Evolutionary conservation across 1,139 yeast genomes (phyloP), one percentile per base, ranked within the genome.

Genomic region (Hyphopichia burtonii): DNA sequence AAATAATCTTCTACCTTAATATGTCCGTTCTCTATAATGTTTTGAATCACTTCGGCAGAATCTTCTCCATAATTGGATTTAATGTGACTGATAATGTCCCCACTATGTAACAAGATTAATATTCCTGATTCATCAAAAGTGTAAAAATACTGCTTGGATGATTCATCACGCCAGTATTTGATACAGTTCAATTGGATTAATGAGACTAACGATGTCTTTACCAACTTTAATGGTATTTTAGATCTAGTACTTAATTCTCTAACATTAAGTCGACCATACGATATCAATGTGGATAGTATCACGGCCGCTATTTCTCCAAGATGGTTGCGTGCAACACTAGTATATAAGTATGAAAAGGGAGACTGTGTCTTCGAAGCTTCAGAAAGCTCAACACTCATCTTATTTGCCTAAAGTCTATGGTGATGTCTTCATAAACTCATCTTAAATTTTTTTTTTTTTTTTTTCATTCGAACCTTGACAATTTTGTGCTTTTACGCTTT

Each of bases 1-100:
- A 85, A 47, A 54, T 82, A 87, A 48, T 87, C 91, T 2, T 68
- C 64, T 2, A 82, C 66, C 15, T 82, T 74, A 42, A 90, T 61
- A 51, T 84, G 85, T 78, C 98, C 67, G 72, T 72, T 40, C 71
- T 76, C 53, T 73, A 69, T 52, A 39, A 90, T 69, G 53, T 86
- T 88, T 54, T 86, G 90, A n/a, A 87, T 71, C 31, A 89, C 78
- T 47, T 83, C 83, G 0, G 91, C 86, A 23, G 78, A 68, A 12
- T 68, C 69, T 22, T 72, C 73, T n/a, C 73, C 76, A 43, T 68
- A 66, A 12, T 46, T 41, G 9, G 50, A 44, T 42, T 74, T 72
- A 34, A 86, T 75, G 42, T 74, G 72, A 36, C 77, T 65, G 31
- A 88, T 71, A 46, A 90, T 82, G 41, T 87, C 87, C 27, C 96